These are phyloP conservation scores for Schizophyllum amplum DNA, from an alignment of 1,284 basidiomycete genomes.

Conservation along the genomic window DNA sequence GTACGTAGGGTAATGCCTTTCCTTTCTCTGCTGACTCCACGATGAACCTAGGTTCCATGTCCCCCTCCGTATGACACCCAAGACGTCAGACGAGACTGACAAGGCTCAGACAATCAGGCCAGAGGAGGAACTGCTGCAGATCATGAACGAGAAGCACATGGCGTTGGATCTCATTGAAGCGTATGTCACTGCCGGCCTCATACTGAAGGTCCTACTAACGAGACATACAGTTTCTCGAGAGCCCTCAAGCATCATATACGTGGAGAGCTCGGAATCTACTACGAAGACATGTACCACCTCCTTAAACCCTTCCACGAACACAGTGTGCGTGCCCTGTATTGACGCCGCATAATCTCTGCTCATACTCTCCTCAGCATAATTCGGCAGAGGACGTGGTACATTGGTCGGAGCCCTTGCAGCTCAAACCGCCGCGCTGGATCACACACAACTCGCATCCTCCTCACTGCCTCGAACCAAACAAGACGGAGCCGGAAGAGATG, in stretches of 20 bases:
- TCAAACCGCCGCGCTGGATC: not conserved
- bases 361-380: conserved; percentile 22
- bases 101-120: conserved; percentile 23
- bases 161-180: conserved; percentile 52
- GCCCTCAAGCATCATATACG: conserved; percentile 61
- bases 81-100: conserved; percentile 27
- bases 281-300: conserved; percentile 48
- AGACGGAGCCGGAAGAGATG: conserved; percentile 7
- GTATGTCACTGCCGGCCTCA: conserved; percentile 21
- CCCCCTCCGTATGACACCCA: conserved; percentile 35
- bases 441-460: not conserved
- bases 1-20: conserved; percentile 26
- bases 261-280: conserved; percentile 51
- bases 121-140: conserved; percentile 32
- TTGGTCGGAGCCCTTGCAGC: not conserved
- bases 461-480: conserved; percentile 8
- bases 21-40: not conserved
- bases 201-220: not conserved
- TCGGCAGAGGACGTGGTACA: conserved; percentile 16
- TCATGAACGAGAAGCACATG: conserved; percentile 54
- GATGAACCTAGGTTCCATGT: conserved; percentile 27
- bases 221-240: conserved; percentile 36
- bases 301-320: conserved; percentile 33
- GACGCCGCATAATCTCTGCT: not conserved
- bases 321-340: conserved; percentile 7